A percentile compares a stretch with the other conserved stretches of the same genome.
phyloP scores from a whole-genome alignment of 768 basidiomycete genomes.

The Boletellus ananiceps region DNA sequence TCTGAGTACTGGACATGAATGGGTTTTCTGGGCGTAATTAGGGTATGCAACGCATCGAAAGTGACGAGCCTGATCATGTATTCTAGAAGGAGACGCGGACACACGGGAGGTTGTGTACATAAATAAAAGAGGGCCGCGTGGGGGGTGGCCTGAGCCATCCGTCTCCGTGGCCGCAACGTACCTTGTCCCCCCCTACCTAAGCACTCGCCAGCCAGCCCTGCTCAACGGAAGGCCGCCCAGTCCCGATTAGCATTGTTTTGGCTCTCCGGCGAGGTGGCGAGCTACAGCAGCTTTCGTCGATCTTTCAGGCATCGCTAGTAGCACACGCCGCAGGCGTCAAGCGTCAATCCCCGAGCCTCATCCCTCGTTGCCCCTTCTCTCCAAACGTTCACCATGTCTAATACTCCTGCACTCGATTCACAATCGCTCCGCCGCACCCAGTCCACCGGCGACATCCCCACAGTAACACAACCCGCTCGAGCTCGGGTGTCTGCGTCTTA shows the following conservation, averaged over 20 bases:
- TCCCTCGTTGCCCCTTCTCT: conserved; percentile 12
- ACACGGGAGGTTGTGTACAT: conserved; percentile 10
- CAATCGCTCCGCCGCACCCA: conserved; percentile 33
- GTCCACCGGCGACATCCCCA: conserved; percentile 33
- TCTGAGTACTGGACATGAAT: conserved; percentile 60
- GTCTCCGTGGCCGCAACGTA: conserved; percentile 2
- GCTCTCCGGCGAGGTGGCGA: conserved; percentile 14
- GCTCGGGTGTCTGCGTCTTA: conserved; percentile 29
- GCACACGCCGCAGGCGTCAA: conserved; percentile 31
- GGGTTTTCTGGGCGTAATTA: conserved; percentile 63
- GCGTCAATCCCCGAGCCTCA: conserved; percentile 23
- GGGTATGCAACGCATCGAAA: conserved; percentile 78
- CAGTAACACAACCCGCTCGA: conserved; percentile 20
- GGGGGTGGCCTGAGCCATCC: conserved; percentile 1
- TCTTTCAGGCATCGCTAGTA: conserved; percentile 6
- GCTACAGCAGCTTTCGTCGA: conserved; percentile 10
- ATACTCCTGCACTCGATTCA: conserved; percentile 24
- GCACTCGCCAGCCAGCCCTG: background rate
- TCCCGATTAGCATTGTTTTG: conserved; percentile 18
- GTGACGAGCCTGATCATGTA: conserved; percentile 55
- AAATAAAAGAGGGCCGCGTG: conserved; percentile 14
- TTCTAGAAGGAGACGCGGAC: conserved; percentile 3
- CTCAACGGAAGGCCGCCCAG: conserved; percentile 9
- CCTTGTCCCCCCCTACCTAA: conserved; percentile 4
- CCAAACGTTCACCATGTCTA: conserved; percentile 28